These are phyloP conservation scores for Schwanniomyces yamadae DNA, from an alignment of 805 yeast genomes.

Conservation along the genomic window DNA sequence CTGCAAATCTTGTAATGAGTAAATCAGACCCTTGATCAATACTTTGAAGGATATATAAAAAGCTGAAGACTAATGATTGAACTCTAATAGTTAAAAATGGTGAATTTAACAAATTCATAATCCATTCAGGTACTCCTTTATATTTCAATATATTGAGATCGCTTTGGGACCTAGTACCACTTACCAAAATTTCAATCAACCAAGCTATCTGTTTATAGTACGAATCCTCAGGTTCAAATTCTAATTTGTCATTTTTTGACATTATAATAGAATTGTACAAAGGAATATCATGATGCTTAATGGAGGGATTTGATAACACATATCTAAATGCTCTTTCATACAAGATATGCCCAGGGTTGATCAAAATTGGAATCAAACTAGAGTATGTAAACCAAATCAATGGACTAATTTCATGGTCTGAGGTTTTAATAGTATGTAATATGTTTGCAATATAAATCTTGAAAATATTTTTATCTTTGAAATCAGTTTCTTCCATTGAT, in stretches of 20 bases:
- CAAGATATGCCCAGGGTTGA: slow-evolving; percentile 70
- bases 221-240: slow-evolving; percentile 42
- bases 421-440: slow-evolving; percentile 31
- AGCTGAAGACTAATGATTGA: slow-evolving; percentile 36
- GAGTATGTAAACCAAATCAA: slow-evolving; percentile 57
- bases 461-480: slow-evolving; percentile 57
- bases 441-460: slow-evolving; percentile 53
- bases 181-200: slow-evolving; percentile 53
- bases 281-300: slow-evolving; percentile 45
- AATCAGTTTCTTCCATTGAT: slow-evolving; percentile 38
- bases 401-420: slow-evolving; percentile 32
- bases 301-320: slow-evolving; percentile 55
- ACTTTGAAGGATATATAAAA: slow-evolving; percentile 49
- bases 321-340: slow-evolving; percentile 71
- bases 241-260: slow-evolving; percentile 21
- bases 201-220: slow-evolving; percentile 63
- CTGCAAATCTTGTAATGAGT: slow-evolving; percentile 57
- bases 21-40: slow-evolving; percentile 58
- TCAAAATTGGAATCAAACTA: slow-evolving; percentile 53
- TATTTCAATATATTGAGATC: slow-evolving; percentile 57
- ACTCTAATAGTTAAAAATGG: slow-evolving; percentile 45
- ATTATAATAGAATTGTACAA: slow-evolving; percentile 39
- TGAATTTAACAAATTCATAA: slow-evolving; percentile 51
- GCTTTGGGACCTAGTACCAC: slow-evolving; percentile 43
- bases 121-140: slow-evolving; percentile 66